A percentile compares a stretch with the other conserved stretches of the same genome.
These are phyloP conservation scores for Tylopilus sp. DNA, from an alignment of 1,284 basidiomycete genomes.

Conservation along the genomic window DNA sequence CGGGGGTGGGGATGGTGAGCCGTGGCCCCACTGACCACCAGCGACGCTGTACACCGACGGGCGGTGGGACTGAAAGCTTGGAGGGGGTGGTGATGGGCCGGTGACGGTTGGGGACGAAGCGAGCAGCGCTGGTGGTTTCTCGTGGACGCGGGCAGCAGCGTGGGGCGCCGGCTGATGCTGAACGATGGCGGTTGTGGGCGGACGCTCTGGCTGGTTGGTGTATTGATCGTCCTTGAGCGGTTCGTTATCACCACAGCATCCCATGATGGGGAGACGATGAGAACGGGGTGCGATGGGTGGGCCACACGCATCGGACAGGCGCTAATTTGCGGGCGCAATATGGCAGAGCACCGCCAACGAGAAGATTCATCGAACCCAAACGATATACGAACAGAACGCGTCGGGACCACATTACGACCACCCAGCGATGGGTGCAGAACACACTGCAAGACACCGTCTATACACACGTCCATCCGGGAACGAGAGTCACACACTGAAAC, in stretches of 20 bases:
- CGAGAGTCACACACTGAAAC: too few relatives aligned
- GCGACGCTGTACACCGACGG: slow-evolving; percentile 22
- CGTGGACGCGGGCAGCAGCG: slow-evolving; percentile 27
- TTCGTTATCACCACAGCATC: slow-evolving; percentile 51
- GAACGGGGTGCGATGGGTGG: not conserved
- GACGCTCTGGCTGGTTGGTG: slow-evolving; percentile 30
- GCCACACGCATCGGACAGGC: slow-evolving; percentile 1
- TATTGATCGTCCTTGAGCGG: slow-evolving; percentile 34
- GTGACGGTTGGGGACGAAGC: not conserved
- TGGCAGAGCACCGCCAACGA: slow-evolving; percentile 10
- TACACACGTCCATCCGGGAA: not conserved
- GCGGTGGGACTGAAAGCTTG: slow-evolving; percentile 17
- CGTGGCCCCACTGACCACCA: slow-evolving; percentile 32
- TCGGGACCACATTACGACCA: too few relatives aligned
- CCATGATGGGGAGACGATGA: slow-evolving; percentile 38
- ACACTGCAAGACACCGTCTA: too few relatives aligned
- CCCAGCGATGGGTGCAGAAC: too few relatives aligned
- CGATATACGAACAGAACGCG: not conserved
- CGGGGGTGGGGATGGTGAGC: slow-evolving; percentile 34
- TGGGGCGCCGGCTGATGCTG: slow-evolving; percentile 51
- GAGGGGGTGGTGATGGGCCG: slow-evolving; percentile 30
- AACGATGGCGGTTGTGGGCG: slow-evolving; percentile 26
- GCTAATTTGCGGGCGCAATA: slow-evolving; percentile 8
- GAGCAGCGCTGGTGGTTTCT: slow-evolving; percentile 23
- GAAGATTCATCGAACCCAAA: too few relatives aligned